A percentile compares a stretch with the other conserved stretches of the same genome.
Conservation (phyloP, 2,329 filamentous ascomycete genomes). For the Alternaria sp. region DNA sequence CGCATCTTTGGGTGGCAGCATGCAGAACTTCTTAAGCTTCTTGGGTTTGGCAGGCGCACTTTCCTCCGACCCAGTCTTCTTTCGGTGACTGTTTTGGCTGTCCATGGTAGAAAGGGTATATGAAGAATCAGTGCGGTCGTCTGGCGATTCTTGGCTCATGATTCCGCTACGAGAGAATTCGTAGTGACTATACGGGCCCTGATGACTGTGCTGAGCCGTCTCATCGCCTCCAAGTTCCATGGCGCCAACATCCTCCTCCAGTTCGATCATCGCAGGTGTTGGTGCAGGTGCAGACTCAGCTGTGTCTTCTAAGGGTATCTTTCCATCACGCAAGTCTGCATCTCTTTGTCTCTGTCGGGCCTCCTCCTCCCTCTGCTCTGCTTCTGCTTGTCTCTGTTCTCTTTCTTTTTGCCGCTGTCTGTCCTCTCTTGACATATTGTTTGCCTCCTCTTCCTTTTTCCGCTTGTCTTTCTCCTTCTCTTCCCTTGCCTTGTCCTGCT, state of each 20-base stretch:
- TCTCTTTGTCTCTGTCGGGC: conserved; percentile 23
- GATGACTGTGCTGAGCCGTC: conserved; percentile 6
- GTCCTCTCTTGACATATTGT: conserved; percentile 14
- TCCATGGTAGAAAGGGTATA: conserved; percentile 35
- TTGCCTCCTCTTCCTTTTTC: conserved; percentile 25
- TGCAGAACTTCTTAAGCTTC: conserved; percentile 81
- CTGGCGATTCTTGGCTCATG: conserved; percentile 36
- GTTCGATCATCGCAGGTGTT: conserved; percentile 4
- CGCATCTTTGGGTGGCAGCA: conserved; percentile 68
- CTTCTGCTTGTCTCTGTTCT: conserved; percentile 15
- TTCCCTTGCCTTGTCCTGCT: conserved; percentile 16
- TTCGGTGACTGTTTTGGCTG: conserved; percentile 16
- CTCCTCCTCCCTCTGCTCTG: conserved; percentile 19
- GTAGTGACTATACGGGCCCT: conserved; percentile 37
- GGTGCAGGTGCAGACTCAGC: conserved; percentile 7
- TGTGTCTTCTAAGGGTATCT: conserved; percentile 21
- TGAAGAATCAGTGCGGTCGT: conserved; percentile 30
- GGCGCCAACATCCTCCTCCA: conserved; percentile 35
- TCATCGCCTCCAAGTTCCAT: conserved; percentile 28
- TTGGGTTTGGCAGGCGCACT: conserved; percentile 45
- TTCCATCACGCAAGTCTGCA: conserved; percentile 11
- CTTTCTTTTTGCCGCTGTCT: conserved; percentile 19
- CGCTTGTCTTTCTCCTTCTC: conserved; percentile 29
- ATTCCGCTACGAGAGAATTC: conserved; percentile 45
- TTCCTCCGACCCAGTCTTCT: background rate